phyloP scores from a whole-genome alignment of 2,329 filamentous ascomycete species.

The Penicillium sp. region DNA sequence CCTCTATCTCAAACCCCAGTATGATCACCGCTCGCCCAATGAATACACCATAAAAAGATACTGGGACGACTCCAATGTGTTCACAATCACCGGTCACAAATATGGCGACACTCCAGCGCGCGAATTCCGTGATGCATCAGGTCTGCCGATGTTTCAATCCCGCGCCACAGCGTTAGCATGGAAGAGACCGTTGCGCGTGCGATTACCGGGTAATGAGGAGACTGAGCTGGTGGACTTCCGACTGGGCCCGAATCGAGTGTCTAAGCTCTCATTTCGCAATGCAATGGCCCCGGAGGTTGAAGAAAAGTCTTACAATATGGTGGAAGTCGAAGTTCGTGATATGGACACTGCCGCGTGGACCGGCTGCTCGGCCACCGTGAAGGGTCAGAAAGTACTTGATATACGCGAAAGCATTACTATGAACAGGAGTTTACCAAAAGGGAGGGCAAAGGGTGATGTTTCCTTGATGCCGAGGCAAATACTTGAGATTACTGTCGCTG shows the following conservation, averaged over 20 bases:
- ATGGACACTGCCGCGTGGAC: background rate
- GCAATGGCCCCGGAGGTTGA: conserved; percentile 19
- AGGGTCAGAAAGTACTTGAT: conserved; percentile 13
- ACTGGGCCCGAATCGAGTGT: conserved; percentile 5
- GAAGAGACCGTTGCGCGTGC: conserved; percentile 22
- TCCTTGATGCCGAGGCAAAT: conserved; percentile 4
- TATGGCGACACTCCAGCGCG: conserved; percentile 25
- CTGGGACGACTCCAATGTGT: conserved; percentile 21
- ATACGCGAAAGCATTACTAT: conserved; percentile 15
- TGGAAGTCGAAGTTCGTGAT: conserved; percentile 15
- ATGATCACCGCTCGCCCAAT: conserved; percentile 17
- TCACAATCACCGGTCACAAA: conserved; percentile 28
- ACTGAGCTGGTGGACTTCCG: conserved; percentile 14
- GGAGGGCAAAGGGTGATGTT: background rate
- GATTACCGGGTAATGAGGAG: conserved; percentile 23
- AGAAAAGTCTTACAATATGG: conserved; percentile 17
- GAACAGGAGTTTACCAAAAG: conserved; percentile 5
- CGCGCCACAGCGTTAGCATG: conserved; percentile 10
- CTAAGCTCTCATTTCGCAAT: conserved; percentile 27
- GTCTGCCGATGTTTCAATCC: conserved; percentile 31
- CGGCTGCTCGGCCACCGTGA: background rate
- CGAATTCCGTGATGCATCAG: conserved; percentile 32
- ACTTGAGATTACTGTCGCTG: conserved; percentile 13
- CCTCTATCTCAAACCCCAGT: conserved; percentile 23
- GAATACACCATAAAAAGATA: conserved; percentile 20